A percentile compares a stretch with the other conserved stretches of the same genome.
Conservation (phyloP, 2,329 filamentous ascomycete genomes). For the Aspergillus hiratsukae region DNA sequence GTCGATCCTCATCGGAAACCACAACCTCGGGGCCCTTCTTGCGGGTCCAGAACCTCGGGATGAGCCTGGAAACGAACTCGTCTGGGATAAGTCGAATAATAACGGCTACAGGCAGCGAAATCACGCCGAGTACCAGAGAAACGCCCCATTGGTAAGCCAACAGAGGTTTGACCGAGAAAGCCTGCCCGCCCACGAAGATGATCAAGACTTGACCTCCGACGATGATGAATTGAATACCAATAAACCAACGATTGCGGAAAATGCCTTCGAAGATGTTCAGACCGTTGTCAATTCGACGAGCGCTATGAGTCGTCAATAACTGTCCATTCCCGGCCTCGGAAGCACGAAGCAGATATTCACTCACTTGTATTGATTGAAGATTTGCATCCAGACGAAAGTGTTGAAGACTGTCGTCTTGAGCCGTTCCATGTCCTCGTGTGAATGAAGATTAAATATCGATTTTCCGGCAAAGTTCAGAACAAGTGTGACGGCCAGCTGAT, state of each 20-base stretch:
- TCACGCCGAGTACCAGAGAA: slow-evolving; percentile 62
- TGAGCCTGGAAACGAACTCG: slow-evolving; percentile 45
- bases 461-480: slow-evolving; percentile 45
- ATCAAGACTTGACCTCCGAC: slow-evolving; percentile 68
- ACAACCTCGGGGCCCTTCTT: slow-evolving; percentile 40
- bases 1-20: slow-evolving; percentile 44
- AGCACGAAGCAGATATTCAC: background rate
- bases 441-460: slow-evolving; percentile 28
- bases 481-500: slow-evolving; percentile 39
- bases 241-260: slow-evolving; percentile 43
- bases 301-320: slow-evolving; percentile 13
- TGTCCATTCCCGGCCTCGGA: background rate
- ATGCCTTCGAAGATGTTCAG: slow-evolving; percentile 44
- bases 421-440: slow-evolving; percentile 16
- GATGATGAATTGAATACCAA: slow-evolving; percentile 62
- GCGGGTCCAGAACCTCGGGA: slow-evolving; percentile 37
- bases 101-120: slow-evolving; percentile 64
- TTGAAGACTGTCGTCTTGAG: slow-evolving; percentile 41
- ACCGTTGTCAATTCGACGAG: slow-evolving; percentile 41
- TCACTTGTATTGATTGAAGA: slow-evolving; percentile 49
- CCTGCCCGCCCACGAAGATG: slow-evolving; percentile 64
- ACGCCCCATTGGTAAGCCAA: slow-evolving; percentile 66
- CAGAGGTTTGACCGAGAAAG: slow-evolving; percentile 60
- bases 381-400: slow-evolving; percentile 46
- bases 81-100: slow-evolving; percentile 59